Conservation (phyloP, 495 filamentous ascomycete species). For the Aspergillus bertholletiae region DNA sequence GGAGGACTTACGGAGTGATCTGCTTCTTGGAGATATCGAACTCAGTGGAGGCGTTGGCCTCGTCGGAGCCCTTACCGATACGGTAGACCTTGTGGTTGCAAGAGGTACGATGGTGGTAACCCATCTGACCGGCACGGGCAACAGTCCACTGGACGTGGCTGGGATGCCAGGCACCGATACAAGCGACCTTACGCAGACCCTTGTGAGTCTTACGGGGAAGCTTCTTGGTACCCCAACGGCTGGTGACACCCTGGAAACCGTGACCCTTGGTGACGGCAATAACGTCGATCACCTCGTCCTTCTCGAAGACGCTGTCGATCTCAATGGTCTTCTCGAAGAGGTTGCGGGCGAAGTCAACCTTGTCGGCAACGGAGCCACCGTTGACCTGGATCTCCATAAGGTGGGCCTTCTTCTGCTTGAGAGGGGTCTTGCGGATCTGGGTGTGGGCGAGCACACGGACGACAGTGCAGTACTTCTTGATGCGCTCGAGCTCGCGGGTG, state of each 20-base stretch:
- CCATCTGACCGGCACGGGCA: slow-evolving; percentile 98
- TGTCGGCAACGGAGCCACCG: slow-evolving; percentile 89
- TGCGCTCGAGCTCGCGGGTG: slow-evolving; percentile 96
- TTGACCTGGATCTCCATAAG: slow-evolving; percentile 99
- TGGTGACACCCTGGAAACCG: slow-evolving; percentile 95
- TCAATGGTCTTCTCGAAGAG: slow-evolving; percentile 98
- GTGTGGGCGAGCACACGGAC: slow-evolving; percentile 99
- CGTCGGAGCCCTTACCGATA: slow-evolving; percentile 85
- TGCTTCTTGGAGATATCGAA: slow-evolving; percentile 98
- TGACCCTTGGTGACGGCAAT: slow-evolving; percentile 99
- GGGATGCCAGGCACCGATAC: slow-evolving; percentile 99
- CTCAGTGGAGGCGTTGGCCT: slow-evolving; percentile 89
- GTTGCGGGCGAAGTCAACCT: slow-evolving; percentile 90
- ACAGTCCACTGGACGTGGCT: slow-evolving; percentile 99
- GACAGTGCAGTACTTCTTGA: slow-evolving; percentile 99
- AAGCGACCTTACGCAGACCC: slow-evolving; percentile 99
- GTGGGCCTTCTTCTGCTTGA: slow-evolving; percentile 99
- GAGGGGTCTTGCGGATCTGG: slow-evolving; percentile 96
- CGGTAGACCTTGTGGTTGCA: slow-evolving; percentile 99
- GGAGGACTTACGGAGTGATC: slow-evolving; percentile 92
- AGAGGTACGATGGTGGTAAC: slow-evolving; percentile 99
- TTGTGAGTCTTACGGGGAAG: slow-evolving; percentile 99
- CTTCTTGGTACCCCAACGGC: slow-evolving; percentile 99
- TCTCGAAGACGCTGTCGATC: slow-evolving; percentile 93
- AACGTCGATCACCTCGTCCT: slow-evolving; percentile 99